Conservation (phyloP, 768 basidiomycete species). For the Lactarius trivialis region DNA sequence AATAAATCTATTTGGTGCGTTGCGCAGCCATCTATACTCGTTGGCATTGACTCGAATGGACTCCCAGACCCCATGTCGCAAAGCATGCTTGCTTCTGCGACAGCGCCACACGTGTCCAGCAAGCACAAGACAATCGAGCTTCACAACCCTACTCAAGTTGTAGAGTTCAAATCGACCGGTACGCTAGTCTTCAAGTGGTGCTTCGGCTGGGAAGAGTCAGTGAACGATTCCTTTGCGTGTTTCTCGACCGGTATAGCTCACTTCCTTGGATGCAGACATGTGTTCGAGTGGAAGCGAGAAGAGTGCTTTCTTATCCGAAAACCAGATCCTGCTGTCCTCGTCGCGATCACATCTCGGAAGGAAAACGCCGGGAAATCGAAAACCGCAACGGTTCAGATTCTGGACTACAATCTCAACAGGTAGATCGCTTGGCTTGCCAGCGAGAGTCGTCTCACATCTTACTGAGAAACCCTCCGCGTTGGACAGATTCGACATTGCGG, state of each 20-base stretch:
- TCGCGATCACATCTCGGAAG: constrained; percentile 76
- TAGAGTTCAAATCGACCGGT: constrained; percentile 71
- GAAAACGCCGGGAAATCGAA: constrained; percentile 63
- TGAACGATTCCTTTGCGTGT: constrained; percentile 14
- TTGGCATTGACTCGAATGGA: neutral
- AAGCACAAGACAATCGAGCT: constrained; percentile 74
- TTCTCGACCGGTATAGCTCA: neutral
- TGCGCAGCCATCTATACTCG: neutral
- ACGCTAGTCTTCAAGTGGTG: constrained; percentile 68
- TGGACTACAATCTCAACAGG: constrained; percentile 84
- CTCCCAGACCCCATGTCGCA: constrained; percentile 65
- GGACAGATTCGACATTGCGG: constrained; percentile 72
- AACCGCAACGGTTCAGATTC: constrained; percentile 61
- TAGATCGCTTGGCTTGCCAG: constrained; percentile 30
- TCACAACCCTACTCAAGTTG: constrained; percentile 60
- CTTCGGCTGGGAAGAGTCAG: constrained; percentile 81
- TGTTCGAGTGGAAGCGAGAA: constrained; percentile 82
- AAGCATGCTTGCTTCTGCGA: constrained; percentile 61
- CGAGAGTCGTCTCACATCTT: neutral
- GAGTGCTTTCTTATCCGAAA: constrained; percentile 79
- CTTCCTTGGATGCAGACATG: constrained; percentile 43
- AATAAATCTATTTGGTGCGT: constrained; percentile 61
- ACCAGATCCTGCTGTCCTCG: constrained; percentile 80
- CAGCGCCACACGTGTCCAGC: constrained; percentile 54
- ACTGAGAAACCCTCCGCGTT: neutral